phyloP scores from a whole-genome alignment of 2,329 filamentous ascomycete species.

The Neoascochyta sp. region DNA sequence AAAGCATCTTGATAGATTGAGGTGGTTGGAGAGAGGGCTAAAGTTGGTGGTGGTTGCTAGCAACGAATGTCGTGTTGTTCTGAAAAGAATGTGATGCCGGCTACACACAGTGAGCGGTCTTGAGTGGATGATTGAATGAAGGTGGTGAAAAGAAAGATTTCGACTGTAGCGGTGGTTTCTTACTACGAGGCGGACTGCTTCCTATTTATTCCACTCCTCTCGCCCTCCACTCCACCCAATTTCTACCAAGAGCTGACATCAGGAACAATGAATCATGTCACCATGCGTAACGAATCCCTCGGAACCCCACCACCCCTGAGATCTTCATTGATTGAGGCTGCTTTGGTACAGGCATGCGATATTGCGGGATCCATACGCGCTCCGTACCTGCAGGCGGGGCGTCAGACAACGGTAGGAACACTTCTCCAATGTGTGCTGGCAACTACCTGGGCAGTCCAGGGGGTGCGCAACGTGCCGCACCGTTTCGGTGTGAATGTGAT shows the following conservation, averaged over 20 bases:
- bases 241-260: constrained; percentile 2
- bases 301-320: constrained; percentile 11
- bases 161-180: constrained; percentile 25
- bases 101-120: constrained; percentile 34
- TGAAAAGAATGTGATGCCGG: constrained; percentile 32
- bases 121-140: constrained; percentile 24
- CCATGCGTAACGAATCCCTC: constrained; percentile 12
- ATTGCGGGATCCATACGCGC: constrained; percentile 18
- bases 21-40: constrained; percentile 6
- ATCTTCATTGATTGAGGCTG: too few species aligned
- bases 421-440: constrained; percentile 6
- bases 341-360: constrained; percentile 19
- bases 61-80: constrained; percentile 20
- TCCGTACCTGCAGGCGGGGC: constrained; percentile 14
- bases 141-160: constrained; percentile 25
- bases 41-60: constrained; percentile 13
- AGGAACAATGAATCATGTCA: constrained; percentile 12
- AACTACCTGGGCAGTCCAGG: too few species aligned
- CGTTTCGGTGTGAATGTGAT: too few species aligned
- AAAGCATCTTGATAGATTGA: constrained; percentile 25
- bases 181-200: constrained; percentile 5
- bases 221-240: constrained; percentile 4
- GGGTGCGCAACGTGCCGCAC: too few species aligned
- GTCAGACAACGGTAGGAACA: constrained; percentile 9
- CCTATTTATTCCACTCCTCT: constrained; percentile 25